phyloP scores from a whole-genome alignment of 1,284 basidiomycete species.

The Wallemia ichthyophaga region DNA sequence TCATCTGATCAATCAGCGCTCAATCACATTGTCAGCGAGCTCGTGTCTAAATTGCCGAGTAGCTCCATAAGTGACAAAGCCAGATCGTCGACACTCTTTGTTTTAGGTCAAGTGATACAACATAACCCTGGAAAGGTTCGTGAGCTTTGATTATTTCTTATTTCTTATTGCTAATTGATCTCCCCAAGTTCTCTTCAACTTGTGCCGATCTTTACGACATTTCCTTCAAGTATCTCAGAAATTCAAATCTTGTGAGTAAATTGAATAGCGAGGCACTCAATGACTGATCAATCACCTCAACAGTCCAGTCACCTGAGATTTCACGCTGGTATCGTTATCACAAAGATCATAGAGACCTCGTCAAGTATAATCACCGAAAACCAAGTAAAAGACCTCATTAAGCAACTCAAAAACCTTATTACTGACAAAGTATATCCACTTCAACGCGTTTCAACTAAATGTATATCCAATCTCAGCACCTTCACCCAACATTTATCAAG shows the following conservation, averaged over 20 bases:
- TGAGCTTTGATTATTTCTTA: neutral
- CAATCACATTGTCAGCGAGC: neutral
- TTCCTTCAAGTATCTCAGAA: conserved; percentile 30
- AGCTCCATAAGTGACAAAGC: neutral
- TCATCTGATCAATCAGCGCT: neutral
- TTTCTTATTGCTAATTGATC: neutral
- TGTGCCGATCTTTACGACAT: conserved; percentile 32
- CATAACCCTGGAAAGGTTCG: neutral
- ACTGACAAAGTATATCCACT: conserved; percentile 60
- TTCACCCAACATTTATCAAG: conserved; percentile 15
- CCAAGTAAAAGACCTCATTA: conserved; percentile 49
- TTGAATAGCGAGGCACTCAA: too few species aligned
- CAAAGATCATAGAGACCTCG: conserved; percentile 42
- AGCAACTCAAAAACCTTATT: conserved; percentile 43
- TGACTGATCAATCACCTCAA: too few species aligned
- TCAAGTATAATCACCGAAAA: conserved; percentile 57
- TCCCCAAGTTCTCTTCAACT: neutral
- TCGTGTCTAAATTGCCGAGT: neutral
- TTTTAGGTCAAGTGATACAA: neutral
- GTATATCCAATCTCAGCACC: conserved; percentile 13
- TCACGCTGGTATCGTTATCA: conserved; percentile 44
- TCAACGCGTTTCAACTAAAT: conserved; percentile 29
- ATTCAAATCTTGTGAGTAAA: conserved; percentile 36
- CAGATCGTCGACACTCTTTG: neutral
- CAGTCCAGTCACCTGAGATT: conserved; percentile 49